Percentiles rank a stretch among this genome's conserved stretches.
Evolutionary conservation across 345 rosid species (phyloP).

Genomic region (Citrus cavaleriei): DNA sequence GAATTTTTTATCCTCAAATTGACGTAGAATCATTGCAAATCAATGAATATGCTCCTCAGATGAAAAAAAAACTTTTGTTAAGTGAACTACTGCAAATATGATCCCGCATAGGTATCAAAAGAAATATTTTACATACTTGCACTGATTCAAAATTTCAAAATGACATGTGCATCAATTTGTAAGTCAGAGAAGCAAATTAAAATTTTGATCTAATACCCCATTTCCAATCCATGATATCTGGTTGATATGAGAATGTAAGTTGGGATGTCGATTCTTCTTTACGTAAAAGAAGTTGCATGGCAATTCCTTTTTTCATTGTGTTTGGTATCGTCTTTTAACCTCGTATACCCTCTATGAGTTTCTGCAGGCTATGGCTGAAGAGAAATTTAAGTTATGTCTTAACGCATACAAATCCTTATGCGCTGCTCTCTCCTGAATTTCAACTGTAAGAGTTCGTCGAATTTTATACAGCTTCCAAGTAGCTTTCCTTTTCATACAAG

Average conservation of each 20-base stretch:
- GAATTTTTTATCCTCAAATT: not conserved
- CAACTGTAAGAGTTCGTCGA: not conserved
- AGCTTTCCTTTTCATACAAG: not conserved
- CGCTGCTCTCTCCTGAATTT: conserved; percentile 39
- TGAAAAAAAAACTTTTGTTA: not conserved
- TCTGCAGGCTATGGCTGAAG: conserved; percentile 70
- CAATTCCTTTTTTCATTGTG: not conserved
- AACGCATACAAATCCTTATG: conserved; percentile 78
- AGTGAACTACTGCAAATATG: not conserved
- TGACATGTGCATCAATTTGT: not conserved
- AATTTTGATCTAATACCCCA: not conserved
- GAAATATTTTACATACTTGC: too few species aligned
- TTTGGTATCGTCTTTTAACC: not conserved
- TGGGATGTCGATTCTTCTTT: not conserved
- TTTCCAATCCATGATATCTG: not conserved
- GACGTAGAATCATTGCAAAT: not conserved
- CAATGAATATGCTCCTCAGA: not conserved
- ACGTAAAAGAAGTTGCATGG: not conserved
- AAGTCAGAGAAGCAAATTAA: not conserved
- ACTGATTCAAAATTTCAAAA: not conserved
- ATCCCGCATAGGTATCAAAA: not conserved
- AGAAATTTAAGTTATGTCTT: conserved; percentile 79
- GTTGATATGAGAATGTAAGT: not conserved
- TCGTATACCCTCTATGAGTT: not conserved
- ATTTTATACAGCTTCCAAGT: not conserved